Evolutionary conservation across 2,329 filamentous ascomycete genomes (phyloP), one percentile per base, ranked within the genome.

Genomic region (Onygenales sp.): DNA sequence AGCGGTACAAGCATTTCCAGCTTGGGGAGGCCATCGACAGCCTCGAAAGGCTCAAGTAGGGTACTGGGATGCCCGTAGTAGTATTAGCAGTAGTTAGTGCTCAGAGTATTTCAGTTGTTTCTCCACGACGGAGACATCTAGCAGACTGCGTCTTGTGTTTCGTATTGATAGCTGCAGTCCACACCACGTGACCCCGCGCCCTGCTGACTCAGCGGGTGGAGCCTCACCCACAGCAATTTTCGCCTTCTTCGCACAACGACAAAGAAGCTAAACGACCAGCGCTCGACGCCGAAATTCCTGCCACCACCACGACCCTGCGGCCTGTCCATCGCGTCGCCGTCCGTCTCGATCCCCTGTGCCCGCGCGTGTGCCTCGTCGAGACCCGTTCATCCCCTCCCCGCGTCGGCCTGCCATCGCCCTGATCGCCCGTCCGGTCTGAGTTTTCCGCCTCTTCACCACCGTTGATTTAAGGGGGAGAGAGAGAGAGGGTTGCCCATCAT

Each of bases 401-500:
- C 33, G 14, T 43, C 41, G 9, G 14, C 21, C 27, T 9, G 8
- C 11, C 11, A 51, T 43, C 27, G 11, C 27, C 14, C 11, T 27
- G 49, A 31, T 7, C 49, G 49, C 41, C 17, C 36, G 49, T 41
- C 42, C 5, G 31, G 39, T 44, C 43, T 11, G 49, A 44, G 49
- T 21, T 36, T 51, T 33, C 13, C n/a, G 17, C 41, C 36, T 17
- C 36, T 38, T 38, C 49, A 51, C 39, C 41, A 27, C 35, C 14
- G 39, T 7, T 44, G 38, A 21, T 32, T 51, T 44, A 58, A 56
- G 61, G 63, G 61, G 64, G 61, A 63, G 21, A 27, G 21, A 27
- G 14, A 17, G 21, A 27, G 21, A 27, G 21, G 62, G 58, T 66
- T 64, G 65, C 68, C 72, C 73, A 83, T 66, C 69, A 86, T 92